Conservation (phyloP, 768 basidiomycete species). For the Naganishia onofrii region DNA sequence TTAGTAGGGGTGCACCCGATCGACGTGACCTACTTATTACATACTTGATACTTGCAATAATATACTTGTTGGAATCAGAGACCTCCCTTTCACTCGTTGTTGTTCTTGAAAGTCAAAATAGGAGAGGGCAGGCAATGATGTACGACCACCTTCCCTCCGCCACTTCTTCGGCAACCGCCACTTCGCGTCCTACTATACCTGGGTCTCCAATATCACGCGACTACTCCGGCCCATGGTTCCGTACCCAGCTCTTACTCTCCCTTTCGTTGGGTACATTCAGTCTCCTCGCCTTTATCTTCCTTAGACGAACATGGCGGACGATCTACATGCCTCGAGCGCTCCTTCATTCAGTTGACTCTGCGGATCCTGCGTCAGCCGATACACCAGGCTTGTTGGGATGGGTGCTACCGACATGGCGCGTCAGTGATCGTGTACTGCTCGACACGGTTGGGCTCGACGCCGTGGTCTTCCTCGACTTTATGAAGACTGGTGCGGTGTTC, state of each 20-base stretch:
- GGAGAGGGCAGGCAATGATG: no score
- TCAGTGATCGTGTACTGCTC: constrained; percentile 86
- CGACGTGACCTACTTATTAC: no score
- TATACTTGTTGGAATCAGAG: no score
- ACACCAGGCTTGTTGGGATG: constrained; percentile 73
- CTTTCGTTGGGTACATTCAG: constrained; percentile 61
- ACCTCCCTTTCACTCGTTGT: no score
- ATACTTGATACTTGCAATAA: no score
- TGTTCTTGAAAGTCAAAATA: no score
- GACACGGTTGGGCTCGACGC: constrained; percentile 97
- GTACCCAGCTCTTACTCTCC: constrained; percentile 80
- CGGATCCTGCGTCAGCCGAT: constrained; percentile 14
- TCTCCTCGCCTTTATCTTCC: constrained; percentile 82
- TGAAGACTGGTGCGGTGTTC: constrained; percentile 89
- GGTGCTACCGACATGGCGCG: constrained; percentile 86
- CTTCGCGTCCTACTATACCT: background rate
- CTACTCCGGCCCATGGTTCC: constrained; percentile 79
- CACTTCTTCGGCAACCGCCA: no score
- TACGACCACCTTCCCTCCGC: no score
- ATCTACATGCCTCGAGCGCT: constrained; percentile 73
- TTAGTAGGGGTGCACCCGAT: no score
- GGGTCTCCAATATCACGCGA: constrained; percentile 11
- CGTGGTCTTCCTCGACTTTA: constrained; percentile 92
- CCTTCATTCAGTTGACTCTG: constrained; percentile 1
- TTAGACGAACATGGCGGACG: constrained; percentile 80